Conservation (phyloP, 2,329 filamentous ascomycete species). For the Coleophoma eucalyptorum region DNA sequence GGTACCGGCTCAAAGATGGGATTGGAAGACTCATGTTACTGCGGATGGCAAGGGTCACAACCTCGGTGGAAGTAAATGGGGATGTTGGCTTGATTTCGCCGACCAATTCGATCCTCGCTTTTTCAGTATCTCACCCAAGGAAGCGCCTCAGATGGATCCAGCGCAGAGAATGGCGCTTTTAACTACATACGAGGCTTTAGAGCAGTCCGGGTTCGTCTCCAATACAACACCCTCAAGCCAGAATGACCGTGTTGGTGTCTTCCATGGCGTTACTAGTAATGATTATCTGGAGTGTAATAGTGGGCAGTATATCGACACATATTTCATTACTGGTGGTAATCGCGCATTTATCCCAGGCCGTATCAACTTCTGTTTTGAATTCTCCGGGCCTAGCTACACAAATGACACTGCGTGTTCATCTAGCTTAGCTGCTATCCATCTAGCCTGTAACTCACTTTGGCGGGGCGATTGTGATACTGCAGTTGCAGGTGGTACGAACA, state of each 20-base stretch:
- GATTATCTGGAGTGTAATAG: conserved; percentile 14
- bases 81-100: conserved; percentile 66
- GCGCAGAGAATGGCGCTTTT: conserved; percentile 72
- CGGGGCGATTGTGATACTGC: conserved; percentile 11
- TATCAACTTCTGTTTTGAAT: conserved; percentile 23
- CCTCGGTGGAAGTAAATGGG: conserved; percentile 69
- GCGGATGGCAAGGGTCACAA: conserved; percentile 68
- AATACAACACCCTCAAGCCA: conserved; percentile 13
- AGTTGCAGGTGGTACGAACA: conserved; percentile 13
- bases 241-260: conserved; percentile 34
- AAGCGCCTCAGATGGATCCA: conserved; percentile 73
- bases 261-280: conserved; percentile 13
- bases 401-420: conserved; percentile 49
- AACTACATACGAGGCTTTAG: conserved; percentile 74
- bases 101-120: conserved; percentile 74
- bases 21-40: conserved; percentile 66
- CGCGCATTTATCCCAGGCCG: conserved; percentile 17
- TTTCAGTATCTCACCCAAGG: conserved; percentile 80
- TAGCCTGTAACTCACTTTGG: conserved; percentile 35
- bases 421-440: conserved; percentile 48
- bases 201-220: conserved; percentile 69
- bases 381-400: conserved; percentile 5
- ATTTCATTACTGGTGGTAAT: conserved; percentile 7
- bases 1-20: conserved; percentile 62
- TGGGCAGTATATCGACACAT: conserved; percentile 9